Conservation (phyloP, 2,329 filamentous ascomycete species). For the Xylariales sp. region DNA sequence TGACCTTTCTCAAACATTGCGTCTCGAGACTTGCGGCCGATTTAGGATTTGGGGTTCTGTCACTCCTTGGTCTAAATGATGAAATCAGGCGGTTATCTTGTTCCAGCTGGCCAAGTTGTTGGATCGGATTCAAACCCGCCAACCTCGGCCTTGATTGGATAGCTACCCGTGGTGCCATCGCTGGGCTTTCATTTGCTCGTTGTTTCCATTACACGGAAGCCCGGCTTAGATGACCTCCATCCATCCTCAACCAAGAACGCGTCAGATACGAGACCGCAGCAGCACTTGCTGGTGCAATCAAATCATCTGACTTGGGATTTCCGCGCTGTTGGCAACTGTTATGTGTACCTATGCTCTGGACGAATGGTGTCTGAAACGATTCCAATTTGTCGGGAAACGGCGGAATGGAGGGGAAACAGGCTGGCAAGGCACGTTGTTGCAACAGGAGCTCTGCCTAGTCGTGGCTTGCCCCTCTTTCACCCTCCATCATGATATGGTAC, state of each 20-base stretch:
- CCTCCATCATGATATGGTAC: slow-evolving; percentile 7
- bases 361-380: not conserved
- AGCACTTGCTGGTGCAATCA: not conserved
- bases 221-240: not conserved
- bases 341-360: not conserved
- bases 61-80: not conserved
- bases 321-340: not conserved
- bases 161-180: not conserved
- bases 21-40: not conserved
- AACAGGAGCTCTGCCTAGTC: not conserved
- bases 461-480: not conserved
- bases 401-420: not conserved
- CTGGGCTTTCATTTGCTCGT: not conserved
- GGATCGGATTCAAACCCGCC: not conserved
- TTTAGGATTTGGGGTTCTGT: not conserved
- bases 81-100: slow-evolving; percentile 3
- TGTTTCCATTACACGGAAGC: not conserved
- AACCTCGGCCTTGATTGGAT: not conserved
- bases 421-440: not conserved
- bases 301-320: not conserved
- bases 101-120: not conserved
- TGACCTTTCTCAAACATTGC: not conserved
- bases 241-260: not conserved
- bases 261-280: not conserved
- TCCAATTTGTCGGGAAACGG: slow-evolving; percentile 1